Evolutionary conservation across 371 early-diverging fungal genomes (phyloP), one percentile per base, ranked within the genome.

Genomic region (Mucor ambiguus): DNA sequence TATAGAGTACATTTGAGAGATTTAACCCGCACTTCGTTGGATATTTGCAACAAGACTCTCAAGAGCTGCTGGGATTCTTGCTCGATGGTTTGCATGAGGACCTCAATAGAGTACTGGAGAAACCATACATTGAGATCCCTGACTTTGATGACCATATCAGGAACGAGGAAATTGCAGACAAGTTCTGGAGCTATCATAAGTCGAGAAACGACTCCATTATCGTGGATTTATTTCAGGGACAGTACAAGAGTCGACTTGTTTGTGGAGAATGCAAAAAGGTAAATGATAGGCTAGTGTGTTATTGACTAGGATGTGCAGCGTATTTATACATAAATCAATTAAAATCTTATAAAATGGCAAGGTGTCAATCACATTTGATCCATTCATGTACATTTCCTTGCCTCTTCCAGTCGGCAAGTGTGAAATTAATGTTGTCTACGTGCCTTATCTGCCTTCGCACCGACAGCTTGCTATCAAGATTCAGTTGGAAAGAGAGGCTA

Each of bases 151-250:
- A 41, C 68, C 18, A 28, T 22, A 44, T 30, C 54, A 64, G 26
- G 32, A 70, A 48, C 64, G 64, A 55, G 66, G 35, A 77, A 75
- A 83, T 66, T 60, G 79, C 70, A 70, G 84, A 35, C 82, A 83
- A 8, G 76, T 83, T 11, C 80, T 97, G 97, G 98, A 80, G 84
- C 30, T 78, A 85, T 32, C 95, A 97, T 71, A 80, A 87, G 58
- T 66, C 78, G 60, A 74, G 87, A 24, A 96, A 98, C 74, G 83
- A 88, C 64, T 93, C 94, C 38, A 89, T 98, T 10, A 86, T 99
- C 56, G 96, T 97, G 6, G 90, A 89, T 43, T 57, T 95, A 67
- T 95, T 98, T 69, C 96, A 95, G 80, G 96, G 96, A 8, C 92
- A 92, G 69, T 87, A 92, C 56, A 87, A 86, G 67, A 93, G 92